Base-by-base conservation (phyloP, 2,329 filamentous ascomycete species). In the Ustulina deusta region DNA sequence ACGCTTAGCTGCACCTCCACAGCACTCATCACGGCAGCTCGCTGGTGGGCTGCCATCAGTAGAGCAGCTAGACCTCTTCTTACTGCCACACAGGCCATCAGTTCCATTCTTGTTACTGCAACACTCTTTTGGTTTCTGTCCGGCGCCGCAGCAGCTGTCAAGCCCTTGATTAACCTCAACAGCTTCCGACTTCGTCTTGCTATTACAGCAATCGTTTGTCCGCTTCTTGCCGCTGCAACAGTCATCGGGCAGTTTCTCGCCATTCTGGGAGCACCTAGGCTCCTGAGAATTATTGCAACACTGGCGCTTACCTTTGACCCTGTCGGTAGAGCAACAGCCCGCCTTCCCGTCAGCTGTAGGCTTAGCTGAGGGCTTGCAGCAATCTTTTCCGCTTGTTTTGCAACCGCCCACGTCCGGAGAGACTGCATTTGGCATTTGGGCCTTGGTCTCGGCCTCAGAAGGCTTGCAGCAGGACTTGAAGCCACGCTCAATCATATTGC, bases 401-500 rank as follows among this genome's bases (percentile, higher is more conserved):
- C 65, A 63, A 29, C 6, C 5, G 4, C 9, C 29, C 13, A 44
- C 11, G 25, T 32, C 49, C 4, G n/a, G 15, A 56, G 38, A 34
- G 22, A 10, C 27, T 15, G 36, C n/a, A 29, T 42, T 44, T 32
- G 36, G 46, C 29, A 25, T 34, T 46, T 42, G 44, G 25, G 32
- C 32, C 4, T 25, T 32, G 27, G 34, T 4, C 32, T 15, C 61
- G 5, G 15, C 40, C 13, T 57, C 56, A 22, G 65, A n/a, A 36
- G 51, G 6, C 49, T 68, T 55, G 36, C 65, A 68, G 22, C 65
- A 68, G 27, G 65, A 65, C 44, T 65, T 64, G 38, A 42, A 68
- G 22, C 65, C 65, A 52, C 65, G 65, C 34, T 68, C 61, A 17
- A 68, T 68, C 65, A 68, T 68, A 51, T 52, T 65, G 13, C 61